A percentile compares a stretch with the other conserved stretches of the same genome.
Evolutionary conservation across 2,329 filamentous ascomycete genomes (phyloP).

Genomic region (Pyrenophora teres): DNA sequence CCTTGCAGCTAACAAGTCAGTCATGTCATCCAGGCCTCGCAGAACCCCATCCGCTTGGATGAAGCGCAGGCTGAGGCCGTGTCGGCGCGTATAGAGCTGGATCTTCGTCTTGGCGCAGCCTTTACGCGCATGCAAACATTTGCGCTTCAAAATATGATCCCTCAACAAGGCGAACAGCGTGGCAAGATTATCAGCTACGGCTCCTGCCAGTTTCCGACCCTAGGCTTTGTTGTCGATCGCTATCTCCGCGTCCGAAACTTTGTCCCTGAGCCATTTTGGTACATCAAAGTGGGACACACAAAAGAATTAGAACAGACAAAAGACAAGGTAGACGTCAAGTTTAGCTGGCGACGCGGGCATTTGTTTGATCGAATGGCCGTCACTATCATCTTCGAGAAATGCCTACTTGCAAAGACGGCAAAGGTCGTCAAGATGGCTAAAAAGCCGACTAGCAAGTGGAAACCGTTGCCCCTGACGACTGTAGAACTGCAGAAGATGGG

Average conservation of each 20-base stretch:
- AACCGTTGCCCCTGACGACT: slow-evolving; percentile 89
- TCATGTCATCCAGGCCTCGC: slow-evolving; percentile 84
- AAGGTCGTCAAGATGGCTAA: slow-evolving; percentile 84
- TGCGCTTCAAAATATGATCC: slow-evolving; percentile 73
- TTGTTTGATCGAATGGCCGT: slow-evolving; percentile 87
- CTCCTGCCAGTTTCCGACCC: slow-evolving; percentile 95
- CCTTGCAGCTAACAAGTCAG: slow-evolving; percentile 50
- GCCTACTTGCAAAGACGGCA: slow-evolving; percentile 74
- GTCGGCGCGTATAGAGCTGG: slow-evolving; percentile 84
- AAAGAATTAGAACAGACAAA: slow-evolving; percentile 78
- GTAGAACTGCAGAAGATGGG: slow-evolving; percentile 97
- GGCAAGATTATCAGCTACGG: slow-evolving; percentile 77
- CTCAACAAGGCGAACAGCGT: slow-evolving; percentile 62
- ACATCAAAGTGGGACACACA: slow-evolving; percentile 80
- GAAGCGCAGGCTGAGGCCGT: slow-evolving; percentile 87
- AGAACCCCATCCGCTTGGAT: slow-evolving; percentile 76
- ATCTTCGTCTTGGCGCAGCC: slow-evolving; percentile 85
- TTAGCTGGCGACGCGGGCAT: slow-evolving; percentile 79
- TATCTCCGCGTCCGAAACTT: slow-evolving; percentile 96
- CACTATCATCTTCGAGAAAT: slow-evolving; percentile 82
- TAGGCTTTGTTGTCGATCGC: slow-evolving; percentile 95
- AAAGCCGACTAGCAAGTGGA: slow-evolving; percentile 92
- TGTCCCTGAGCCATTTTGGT: slow-evolving; percentile 89
- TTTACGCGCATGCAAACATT: slow-evolving; percentile 89
- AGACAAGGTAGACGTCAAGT: slow-evolving; percentile 78